Conservation (phyloP, 1,284 basidiomycete genomes). For the Amylostereum chailletii region DNA sequence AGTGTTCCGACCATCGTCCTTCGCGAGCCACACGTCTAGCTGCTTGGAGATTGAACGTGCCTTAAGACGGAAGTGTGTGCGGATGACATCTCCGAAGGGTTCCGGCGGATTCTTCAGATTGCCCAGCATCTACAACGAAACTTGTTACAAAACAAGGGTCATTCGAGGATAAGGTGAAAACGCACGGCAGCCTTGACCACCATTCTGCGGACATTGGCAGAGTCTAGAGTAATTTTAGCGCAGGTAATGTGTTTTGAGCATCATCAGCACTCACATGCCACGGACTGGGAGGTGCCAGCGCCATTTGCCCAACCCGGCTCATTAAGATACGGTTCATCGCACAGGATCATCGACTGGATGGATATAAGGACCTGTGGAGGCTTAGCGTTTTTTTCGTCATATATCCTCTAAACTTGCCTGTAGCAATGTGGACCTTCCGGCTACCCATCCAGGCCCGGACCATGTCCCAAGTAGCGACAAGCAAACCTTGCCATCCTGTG, state of each 20-base stretch:
- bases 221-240: slow-evolving; percentile 38
- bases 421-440: slow-evolving; percentile 14
- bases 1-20: slow-evolving; percentile 61
- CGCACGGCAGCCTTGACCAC: slow-evolving; percentile 77
- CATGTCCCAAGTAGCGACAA: slow-evolving; percentile 87
- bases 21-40: slow-evolving; percentile 69
- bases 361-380: slow-evolving; percentile 68
- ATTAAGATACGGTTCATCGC: slow-evolving; percentile 83
- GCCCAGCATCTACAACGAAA: slow-evolving; percentile 61
- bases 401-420: slow-evolving; percentile 37
- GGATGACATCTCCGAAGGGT: slow-evolving; percentile 75
- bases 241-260: background rate
- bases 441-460: slow-evolving; percentile 51
- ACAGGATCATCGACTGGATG: slow-evolving; percentile 91
- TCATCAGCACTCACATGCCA: slow-evolving; percentile 46
- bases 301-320: slow-evolving; percentile 80
- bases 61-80: slow-evolving; percentile 86
- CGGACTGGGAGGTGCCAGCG: slow-evolving; percentile 63
- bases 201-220: slow-evolving; percentile 85
- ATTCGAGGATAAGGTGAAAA: slow-evolving; percentile 6
- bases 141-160: slow-evolving; percentile 1
- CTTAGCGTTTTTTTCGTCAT: slow-evolving; percentile 3
- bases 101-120: slow-evolving; percentile 76
- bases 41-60: slow-evolving; percentile 60
- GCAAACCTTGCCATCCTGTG: slow-evolving; percentile 84